Evolutionary conservation across 2,329 filamentous ascomycete species (phyloP), one percentile per base, ranked within the genome.

Genomic region (Apiospora phragmitis): DNA sequence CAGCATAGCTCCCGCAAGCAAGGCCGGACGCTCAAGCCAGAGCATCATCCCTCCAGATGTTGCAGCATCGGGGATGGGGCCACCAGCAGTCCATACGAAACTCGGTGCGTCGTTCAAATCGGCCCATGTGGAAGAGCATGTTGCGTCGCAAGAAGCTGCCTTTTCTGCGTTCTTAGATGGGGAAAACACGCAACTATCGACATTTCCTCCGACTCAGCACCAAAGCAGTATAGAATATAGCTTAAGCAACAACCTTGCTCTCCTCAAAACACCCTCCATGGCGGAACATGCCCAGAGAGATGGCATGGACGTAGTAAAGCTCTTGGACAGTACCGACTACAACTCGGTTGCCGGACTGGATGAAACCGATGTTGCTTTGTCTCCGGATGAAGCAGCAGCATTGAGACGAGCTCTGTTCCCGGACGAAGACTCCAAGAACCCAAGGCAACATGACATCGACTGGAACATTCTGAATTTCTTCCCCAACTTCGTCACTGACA

Each of bases 401-500:
- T 67, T 80, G 65, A 74, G 73, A 62, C 70, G 67, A 69, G 75
- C 74, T 35, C 73, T 80, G n/a, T 80, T 80, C 42, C 65, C 68
- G 3, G 68, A 74, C 43, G 67, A 69, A 21, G 68, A 38, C 29
- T 65, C 71, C 29, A 55, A 9, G 49, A 41, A 42, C 67, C 21
- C n/a, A 26, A 62, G 68, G 51, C 49, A 68, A 47, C 69, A 65
- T 26, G 26, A 41, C 12, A 59, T 70, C 59, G 74, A 77, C 24
- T 88, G 85, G 86, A 79, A 81, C 43, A 75, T 85, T 26, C 82
- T 89, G 59, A 86, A 88, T 73, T 88, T 89, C 73, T 81, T 84
- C 24, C 86, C 87, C 0, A 78, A 81, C 21, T 86, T 83, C 72
- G 70, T 85, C 18, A 73, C 74, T 67, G 71, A 71, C 62, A 66